Evolutionary conservation across 192 early-diverging fungal genomes (phyloP).

Genomic region (Podila horticola): DNA sequence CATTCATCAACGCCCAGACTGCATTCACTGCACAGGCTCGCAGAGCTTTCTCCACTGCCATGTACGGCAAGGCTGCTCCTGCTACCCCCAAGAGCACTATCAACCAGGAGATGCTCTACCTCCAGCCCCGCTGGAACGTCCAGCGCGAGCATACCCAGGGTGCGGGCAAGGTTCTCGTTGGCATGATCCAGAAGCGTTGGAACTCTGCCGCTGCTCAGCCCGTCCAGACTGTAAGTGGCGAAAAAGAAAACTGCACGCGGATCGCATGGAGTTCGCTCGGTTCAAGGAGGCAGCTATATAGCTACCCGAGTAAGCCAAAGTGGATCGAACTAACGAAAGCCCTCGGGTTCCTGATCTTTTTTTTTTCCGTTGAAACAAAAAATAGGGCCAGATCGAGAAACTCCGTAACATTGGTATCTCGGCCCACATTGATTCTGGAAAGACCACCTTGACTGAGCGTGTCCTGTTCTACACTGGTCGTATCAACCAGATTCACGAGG

Average conservation of each 20-base stretch:
- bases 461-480: constrained; percentile 87
- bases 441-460: constrained; percentile 88
- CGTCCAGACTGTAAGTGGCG: constrained; percentile 18
- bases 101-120: constrained; percentile 48
- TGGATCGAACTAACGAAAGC: too few species aligned
- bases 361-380: neutral
- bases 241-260: neutral
- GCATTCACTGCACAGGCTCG: constrained; percentile 42
- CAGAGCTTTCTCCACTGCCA: constrained; percentile 42
- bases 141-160: constrained; percentile 34
- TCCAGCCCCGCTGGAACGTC: constrained; percentile 51
- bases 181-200: constrained; percentile 54
- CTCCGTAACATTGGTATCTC: constrained; percentile 91
- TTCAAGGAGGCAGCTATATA: too few species aligned
- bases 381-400: constrained; percentile 63
- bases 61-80: constrained; percentile 18
- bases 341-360: too few species aligned
- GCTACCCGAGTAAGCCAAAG: too few species aligned
- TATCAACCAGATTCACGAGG: constrained; percentile 91
- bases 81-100: constrained; percentile 16
- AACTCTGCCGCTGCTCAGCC: constrained; percentile 49
- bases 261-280: too few species aligned
- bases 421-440: constrained; percentile 90
- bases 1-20: constrained; percentile 47
- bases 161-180: constrained; percentile 37